Conservation (phyloP, 2,329 filamentous ascomycete species). For the Sporothrix luriei region DNA sequence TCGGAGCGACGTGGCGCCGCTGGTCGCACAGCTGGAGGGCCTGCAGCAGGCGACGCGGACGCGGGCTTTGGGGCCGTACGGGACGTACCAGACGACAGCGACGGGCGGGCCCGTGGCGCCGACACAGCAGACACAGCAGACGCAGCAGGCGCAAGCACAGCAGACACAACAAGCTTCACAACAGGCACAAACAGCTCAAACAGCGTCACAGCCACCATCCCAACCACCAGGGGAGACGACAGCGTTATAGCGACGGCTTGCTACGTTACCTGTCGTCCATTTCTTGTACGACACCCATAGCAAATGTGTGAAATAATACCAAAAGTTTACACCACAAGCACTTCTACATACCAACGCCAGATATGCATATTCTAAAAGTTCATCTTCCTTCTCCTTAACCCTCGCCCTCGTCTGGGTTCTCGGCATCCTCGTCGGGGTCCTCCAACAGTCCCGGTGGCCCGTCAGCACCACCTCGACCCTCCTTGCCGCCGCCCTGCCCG, state of each 20-base stretch:
- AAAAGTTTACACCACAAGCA: neutral
- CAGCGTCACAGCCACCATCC: neutral
- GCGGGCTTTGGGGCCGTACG: conserved; percentile 37
- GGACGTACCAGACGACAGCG: conserved; percentile 36
- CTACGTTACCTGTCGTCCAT: neutral
- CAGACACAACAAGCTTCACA: conserved; percentile 2
- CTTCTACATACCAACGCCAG: conserved; percentile 5
- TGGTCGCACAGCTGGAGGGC: conserved; percentile 43
- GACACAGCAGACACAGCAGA: conserved; percentile 1
- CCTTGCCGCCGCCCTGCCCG: neutral
- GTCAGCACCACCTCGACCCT: neutral
- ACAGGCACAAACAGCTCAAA: neutral
- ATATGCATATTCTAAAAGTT: neutral
- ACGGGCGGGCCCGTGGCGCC: conserved; percentile 24
- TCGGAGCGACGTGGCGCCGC: conserved; percentile 44
- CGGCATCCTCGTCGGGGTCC: conserved; percentile 57
- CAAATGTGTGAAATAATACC: neutral
- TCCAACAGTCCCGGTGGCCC: conserved; percentile 44
- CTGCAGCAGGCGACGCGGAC: conserved; percentile 40
- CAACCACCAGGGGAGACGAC: neutral
- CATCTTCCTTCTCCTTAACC: conserved; percentile 25
- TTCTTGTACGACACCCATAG: conserved; percentile 16
- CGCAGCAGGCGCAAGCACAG: neutral
- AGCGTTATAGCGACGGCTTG: neutral
- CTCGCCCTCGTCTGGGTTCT: conserved; percentile 36